Conservation (phyloP, 345 rosid genomes). For the Laguncularia racemosa region DNA sequence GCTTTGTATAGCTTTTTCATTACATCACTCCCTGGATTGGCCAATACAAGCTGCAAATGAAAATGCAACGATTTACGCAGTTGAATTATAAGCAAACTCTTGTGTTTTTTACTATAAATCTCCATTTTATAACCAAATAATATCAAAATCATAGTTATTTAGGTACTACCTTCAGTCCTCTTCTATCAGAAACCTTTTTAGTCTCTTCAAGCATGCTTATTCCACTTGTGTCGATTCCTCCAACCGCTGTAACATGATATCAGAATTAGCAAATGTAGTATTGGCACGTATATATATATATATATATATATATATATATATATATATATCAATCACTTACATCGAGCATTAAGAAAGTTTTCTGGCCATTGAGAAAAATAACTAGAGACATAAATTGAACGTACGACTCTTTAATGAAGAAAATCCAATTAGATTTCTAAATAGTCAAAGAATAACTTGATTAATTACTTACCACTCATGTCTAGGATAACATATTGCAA, state of each 20-base stretch:
- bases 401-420: no score
- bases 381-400: no score
- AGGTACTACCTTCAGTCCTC: constrained; percentile 64
- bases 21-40: constrained; percentile 89
- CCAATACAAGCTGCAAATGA: constrained; percentile 50
- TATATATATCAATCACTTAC: neutral
- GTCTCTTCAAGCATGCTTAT: constrained; percentile 88
- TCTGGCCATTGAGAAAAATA: neutral
- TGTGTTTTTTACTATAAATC: neutral
- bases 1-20: constrained; percentile 83
- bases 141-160: neutral
- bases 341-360: neutral
- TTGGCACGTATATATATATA: neutral
- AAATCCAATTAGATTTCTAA: neutral
- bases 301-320: no score
- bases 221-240: constrained; percentile 95
- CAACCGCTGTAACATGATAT: constrained; percentile 45
- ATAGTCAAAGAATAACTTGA: neutral
- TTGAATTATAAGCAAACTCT: neutral
- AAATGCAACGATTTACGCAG: neutral
- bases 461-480: constrained; percentile 42
- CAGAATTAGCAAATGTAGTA: neutral
- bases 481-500: constrained; percentile 67
- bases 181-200: constrained; percentile 43
- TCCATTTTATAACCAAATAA: neutral